These are phyloP conservation scores for Sisymbrium altissimum DNA, from an alignment of 345 rosid genomes.

Conservation along the genomic window DNA sequence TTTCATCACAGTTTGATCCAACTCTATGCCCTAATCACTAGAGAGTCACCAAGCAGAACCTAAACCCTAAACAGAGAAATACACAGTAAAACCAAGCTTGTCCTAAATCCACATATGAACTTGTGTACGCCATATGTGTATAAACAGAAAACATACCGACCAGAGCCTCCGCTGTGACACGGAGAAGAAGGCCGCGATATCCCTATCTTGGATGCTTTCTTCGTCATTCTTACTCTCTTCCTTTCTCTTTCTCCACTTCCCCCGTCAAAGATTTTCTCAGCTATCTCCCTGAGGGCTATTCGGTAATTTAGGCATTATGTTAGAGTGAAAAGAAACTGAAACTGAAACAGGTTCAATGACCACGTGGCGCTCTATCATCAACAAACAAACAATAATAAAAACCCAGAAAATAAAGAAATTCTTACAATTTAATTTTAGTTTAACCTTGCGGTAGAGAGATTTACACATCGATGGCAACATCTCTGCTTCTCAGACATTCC, in stretches of 20 bases:
- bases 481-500: slow-evolving; percentile 35
- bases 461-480: slow-evolving; percentile 43
- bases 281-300: not conserved
- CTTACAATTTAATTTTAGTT: not conserved
- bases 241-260: not conserved
- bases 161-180: slow-evolving; percentile 16
- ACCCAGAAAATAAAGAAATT: not conserved
- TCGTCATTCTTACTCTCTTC: slow-evolving; percentile 27
- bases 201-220: slow-evolving; percentile 32
- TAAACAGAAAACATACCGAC: slow-evolving; percentile 21
- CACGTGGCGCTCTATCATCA: slow-evolving; percentile 24
- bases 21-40: not conserved
- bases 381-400: not conserved
- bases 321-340: not conserved
- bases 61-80: slow-evolving; percentile 15
- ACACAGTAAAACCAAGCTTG: slow-evolving; percentile 5
- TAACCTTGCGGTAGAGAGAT: not conserved
- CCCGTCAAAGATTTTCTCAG: not conserved
- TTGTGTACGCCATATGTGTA: not conserved
- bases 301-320: slow-evolving; percentile 1
- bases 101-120: not conserved
- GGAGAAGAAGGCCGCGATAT: slow-evolving; percentile 28
- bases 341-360: not conserved
- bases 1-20: not conserved
- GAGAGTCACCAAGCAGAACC: not conserved